Evolutionary conservation across 768 basidiomycete genomes (phyloP).

Genomic region (Naganishia vaughanmartiniae): DNA sequence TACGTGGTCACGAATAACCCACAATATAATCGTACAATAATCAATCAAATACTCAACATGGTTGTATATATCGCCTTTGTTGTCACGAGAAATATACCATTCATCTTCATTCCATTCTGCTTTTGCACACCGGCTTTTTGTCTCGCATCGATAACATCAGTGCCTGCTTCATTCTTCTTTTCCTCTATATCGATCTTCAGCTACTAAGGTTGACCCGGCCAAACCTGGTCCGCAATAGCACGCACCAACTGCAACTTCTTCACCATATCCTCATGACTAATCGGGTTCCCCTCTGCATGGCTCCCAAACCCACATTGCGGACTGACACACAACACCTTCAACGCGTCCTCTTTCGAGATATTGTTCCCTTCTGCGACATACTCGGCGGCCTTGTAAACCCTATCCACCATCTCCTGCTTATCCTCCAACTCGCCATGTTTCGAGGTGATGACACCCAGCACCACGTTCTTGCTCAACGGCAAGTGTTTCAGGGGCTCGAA

Average conservation of each 20-base stretch:
- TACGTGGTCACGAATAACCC: no score
- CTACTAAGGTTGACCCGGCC: slow-evolving; percentile 34
- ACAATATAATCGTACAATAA: no score
- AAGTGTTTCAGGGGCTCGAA: slow-evolving; percentile 44
- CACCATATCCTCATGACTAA: slow-evolving; percentile 58
- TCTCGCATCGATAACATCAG: no score
- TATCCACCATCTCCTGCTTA: slow-evolving; percentile 57
- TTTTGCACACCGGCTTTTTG: no score
- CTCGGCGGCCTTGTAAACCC: slow-evolving; percentile 61
- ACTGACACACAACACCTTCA: slow-evolving; percentile 62
- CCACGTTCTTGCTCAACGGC: slow-evolving; percentile 40
- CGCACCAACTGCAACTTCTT: slow-evolving; percentile 55
- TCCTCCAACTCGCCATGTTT: slow-evolving; percentile 57
- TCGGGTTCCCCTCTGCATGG: slow-evolving; percentile 61
- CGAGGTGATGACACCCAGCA: slow-evolving; percentile 43
- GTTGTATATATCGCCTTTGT: no score
- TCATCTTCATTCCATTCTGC: neutral
- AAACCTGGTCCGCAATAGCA: slow-evolving; percentile 36
- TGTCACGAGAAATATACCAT: no score
- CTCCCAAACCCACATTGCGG: slow-evolving; percentile 68
- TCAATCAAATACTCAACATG: no score
- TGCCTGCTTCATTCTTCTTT: no score
- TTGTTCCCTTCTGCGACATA: slow-evolving; percentile 56
- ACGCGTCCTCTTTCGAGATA: slow-evolving; percentile 57
- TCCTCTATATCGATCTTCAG: no score